Evolutionary conservation across 768 basidiomycete genomes (phyloP).

Genomic region (Saitozyma sp.): DNA sequence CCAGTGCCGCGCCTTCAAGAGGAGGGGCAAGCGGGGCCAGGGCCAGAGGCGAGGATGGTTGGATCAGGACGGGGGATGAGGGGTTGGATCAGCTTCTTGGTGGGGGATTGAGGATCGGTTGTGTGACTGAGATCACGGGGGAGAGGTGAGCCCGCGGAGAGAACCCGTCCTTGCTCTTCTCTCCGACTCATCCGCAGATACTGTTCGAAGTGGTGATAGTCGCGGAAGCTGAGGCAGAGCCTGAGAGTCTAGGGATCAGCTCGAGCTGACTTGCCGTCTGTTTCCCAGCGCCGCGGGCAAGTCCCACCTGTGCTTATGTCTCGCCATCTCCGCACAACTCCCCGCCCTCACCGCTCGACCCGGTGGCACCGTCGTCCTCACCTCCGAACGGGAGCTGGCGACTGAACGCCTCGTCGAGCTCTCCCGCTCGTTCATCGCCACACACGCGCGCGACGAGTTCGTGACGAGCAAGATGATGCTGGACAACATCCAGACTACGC

Average conservation of each 20-base stretch:
- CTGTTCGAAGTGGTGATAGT: neutral
- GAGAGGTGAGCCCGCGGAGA: slow-evolving; percentile 65
- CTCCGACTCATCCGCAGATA: neutral
- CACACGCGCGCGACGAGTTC: slow-evolving; percentile 34
- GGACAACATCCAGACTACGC: slow-evolving; percentile 60
- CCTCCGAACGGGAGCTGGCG: slow-evolving; percentile 48
- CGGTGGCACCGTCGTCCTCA: slow-evolving; percentile 52
- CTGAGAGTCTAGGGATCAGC: neutral
- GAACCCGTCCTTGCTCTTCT: neutral
- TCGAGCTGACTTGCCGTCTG: too few relatives aligned
- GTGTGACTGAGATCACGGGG: slow-evolving; percentile 83
- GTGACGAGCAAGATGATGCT: slow-evolving; percentile 43
- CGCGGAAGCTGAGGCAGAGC: neutral
- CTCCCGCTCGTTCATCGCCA: slow-evolving; percentile 22
- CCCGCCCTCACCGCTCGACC: slow-evolving; percentile 61
- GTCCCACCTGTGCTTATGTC: slow-evolving; percentile 84
- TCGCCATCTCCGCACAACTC: slow-evolving; percentile 75
- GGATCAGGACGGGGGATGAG: slow-evolving; percentile 72
- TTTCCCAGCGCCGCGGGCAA: slow-evolving; percentile 81
- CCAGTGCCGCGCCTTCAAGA: too few relatives aligned
- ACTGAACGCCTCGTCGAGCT: slow-evolving; percentile 45
- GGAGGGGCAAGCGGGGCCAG: neutral
- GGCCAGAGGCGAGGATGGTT: slow-evolving; percentile 50
- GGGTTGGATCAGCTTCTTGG: slow-evolving; percentile 69
- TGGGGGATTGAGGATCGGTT: slow-evolving; percentile 75